Evolutionary conservation across 2,329 filamentous ascomycete species (phyloP).

Genomic region (Fusarium sp.): DNA sequence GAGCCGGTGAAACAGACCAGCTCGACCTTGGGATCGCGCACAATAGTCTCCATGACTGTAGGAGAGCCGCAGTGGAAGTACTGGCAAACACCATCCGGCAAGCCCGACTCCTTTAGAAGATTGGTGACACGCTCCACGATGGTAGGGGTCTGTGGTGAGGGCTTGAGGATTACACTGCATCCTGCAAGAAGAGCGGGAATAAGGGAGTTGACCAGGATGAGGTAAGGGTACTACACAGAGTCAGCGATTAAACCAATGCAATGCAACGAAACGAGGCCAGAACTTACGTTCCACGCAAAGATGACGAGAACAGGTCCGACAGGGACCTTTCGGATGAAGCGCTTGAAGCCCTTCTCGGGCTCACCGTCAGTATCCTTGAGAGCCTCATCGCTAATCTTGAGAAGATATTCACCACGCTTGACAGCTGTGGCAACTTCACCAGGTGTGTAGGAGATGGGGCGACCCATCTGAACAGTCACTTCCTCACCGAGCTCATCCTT

Average conservation of each 20-base stretch:
- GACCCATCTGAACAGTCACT: conserved; percentile 93
- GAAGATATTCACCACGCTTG: conserved; percentile 85
- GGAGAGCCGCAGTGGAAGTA: conserved; percentile 91
- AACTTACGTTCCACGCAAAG: conserved; percentile 93
- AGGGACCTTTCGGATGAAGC: conserved; percentile 89
- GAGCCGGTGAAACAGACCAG: conserved; percentile 95
- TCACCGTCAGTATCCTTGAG: conserved; percentile 86
- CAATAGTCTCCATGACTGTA: conserved; percentile 79
- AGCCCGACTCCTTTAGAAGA: conserved; percentile 82
- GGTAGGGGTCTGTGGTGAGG: conserved; percentile 93
- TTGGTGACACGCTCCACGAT: conserved; percentile 85
- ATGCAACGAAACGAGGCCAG: neutral
- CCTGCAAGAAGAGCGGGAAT: conserved; percentile 91
- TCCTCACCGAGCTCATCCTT: conserved; percentile 86
- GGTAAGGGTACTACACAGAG: conserved; percentile 82
- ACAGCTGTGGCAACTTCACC: conserved; percentile 89
- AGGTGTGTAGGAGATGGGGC: conserved; percentile 87
- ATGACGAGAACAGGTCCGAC: conserved; percentile 89
- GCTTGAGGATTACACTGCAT: conserved; percentile 93
- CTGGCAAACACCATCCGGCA: conserved; percentile 87
- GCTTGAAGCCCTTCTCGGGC: conserved; percentile 86
- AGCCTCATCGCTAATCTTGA: conserved; percentile 83
- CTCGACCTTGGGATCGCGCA: conserved; percentile 80
- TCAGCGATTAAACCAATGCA: conserved; percentile 16
- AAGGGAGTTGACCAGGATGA: conserved; percentile 92